Evolutionary conservation across 2,329 filamentous ascomycete species (phyloP).

Genomic region (Neonectria faginata): DNA sequence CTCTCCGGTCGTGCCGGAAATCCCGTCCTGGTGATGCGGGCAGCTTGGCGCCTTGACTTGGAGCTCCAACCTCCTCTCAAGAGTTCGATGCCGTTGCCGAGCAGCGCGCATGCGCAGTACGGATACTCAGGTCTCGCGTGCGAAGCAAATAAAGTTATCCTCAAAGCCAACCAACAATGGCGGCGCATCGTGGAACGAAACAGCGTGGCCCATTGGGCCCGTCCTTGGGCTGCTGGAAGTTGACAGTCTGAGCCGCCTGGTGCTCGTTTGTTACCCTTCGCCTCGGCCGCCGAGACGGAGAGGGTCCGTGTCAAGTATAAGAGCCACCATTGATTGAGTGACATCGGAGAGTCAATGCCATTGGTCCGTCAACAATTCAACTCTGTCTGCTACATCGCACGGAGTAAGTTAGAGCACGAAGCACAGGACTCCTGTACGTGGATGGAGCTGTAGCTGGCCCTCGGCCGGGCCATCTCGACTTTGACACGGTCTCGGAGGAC

Average conservation of each 20-base stretch:
- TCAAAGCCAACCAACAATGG: slow-evolving; percentile 21
- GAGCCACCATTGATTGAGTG: slow-evolving; percentile 35
- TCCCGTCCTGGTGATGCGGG: slow-evolving; percentile 9
- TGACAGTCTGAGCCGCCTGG: slow-evolving; percentile 16
- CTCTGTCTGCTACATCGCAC: slow-evolving; percentile 16
- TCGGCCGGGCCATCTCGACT: slow-evolving; percentile 26
- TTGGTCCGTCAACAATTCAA: slow-evolving; percentile 37
- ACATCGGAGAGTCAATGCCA: slow-evolving; percentile 32
- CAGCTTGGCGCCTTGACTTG: slow-evolving; percentile 1
- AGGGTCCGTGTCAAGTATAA: slow-evolving; percentile 35
- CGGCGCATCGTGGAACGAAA: slow-evolving; percentile 17
- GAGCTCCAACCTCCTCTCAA: slow-evolving; percentile 18
- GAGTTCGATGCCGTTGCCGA: slow-evolving; percentile 3
- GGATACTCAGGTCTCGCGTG: slow-evolving; percentile 17
- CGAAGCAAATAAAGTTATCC: background rate
- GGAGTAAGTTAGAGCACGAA: background rate
- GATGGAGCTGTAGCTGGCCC: slow-evolving; percentile 23
- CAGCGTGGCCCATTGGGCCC: slow-evolving; percentile 10
- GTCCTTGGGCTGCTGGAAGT: slow-evolving; percentile 17
- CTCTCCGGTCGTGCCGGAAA: slow-evolving; percentile 21
- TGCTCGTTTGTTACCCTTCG: slow-evolving; percentile 5
- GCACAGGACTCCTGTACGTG: slow-evolving; percentile 18
- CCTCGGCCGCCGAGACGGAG: slow-evolving; percentile 30
- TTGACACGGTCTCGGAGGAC: slow-evolving; percentile 18
- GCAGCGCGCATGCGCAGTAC: slow-evolving; percentile 10